Conservation (phyloP, 2,329 filamentous ascomycete species). For the Chaetomium strumarium region DNA sequence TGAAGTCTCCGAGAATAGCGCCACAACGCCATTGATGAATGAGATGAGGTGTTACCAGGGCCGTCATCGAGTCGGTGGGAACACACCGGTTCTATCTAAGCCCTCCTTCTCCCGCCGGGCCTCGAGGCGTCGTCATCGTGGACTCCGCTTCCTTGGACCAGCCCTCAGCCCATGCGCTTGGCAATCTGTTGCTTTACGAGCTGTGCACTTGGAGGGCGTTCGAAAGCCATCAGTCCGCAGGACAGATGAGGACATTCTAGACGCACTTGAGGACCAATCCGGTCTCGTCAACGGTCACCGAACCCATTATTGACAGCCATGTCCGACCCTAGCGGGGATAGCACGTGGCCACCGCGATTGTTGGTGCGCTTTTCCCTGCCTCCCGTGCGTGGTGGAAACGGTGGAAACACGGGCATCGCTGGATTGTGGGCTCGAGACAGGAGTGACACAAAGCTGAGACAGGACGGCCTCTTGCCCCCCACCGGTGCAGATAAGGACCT, state of each 20-base stretch:
- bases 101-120: too few relatives aligned
- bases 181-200: constrained; percentile 1
- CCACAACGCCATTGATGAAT: too few relatives aligned
- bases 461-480: constrained; percentile 10
- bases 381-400: constrained; percentile 14
- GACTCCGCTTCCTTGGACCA: too few relatives aligned
- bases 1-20: too few relatives aligned
- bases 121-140: too few relatives aligned
- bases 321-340: constrained; percentile 7
- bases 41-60: too few relatives aligned
- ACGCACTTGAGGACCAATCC: constrained; percentile 3
- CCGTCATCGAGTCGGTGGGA: too few relatives aligned
- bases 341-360: constrained; percentile 15
- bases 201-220: not conserved
- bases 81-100: too few relatives aligned
- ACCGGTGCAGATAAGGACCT: constrained; percentile 3
- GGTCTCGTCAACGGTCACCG: constrained; percentile 9
- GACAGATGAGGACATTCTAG: constrained; percentile 11
- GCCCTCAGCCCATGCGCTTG: too few relatives aligned
- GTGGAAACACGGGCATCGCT: constrained; percentile 15
- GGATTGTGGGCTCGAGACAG: constrained; percentile 22
- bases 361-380: constrained; percentile 9
- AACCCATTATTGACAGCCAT: constrained; percentile 18
- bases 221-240: constrained; percentile 3
- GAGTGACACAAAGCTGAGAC: constrained; percentile 27